phyloP scores from a whole-genome alignment of 2,329 filamentous ascomycete species.

The Cladorrhinum sp. region DNA sequence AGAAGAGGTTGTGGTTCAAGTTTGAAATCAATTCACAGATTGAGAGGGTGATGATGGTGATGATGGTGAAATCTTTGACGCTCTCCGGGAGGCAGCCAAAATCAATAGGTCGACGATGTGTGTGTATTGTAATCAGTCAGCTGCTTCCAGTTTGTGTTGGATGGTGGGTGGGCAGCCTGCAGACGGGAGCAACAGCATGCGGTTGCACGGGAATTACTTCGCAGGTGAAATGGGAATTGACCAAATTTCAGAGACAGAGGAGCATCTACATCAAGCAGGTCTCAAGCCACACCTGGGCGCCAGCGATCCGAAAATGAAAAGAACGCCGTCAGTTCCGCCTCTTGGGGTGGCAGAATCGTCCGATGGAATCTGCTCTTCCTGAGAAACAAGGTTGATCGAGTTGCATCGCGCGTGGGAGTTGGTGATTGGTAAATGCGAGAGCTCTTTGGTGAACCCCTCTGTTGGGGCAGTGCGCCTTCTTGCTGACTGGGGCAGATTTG shows the following conservation, averaged over 20 bases:
- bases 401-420: neutral
- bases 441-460: conserved; percentile 11
- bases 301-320: neutral
- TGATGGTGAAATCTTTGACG: neutral
- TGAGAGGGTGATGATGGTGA: neutral
- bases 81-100: conserved; percentile 4
- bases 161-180: conserved; percentile 3
- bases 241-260: neutral
- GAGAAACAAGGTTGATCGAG: neutral
- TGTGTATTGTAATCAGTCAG: neutral
- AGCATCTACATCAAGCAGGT: conserved; percentile 1
- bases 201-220: neutral
- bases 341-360: conserved; percentile 9
- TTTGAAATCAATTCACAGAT: neutral
- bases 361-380: neutral
- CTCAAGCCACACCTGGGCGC: conserved; percentile 5
- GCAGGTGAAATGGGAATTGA: neutral
- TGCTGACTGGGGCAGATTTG: neutral
- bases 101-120: neutral
- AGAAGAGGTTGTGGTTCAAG: neutral
- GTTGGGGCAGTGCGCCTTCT: conserved; percentile 12
- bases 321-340: conserved; percentile 18
- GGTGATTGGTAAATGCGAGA: conserved; percentile 15
- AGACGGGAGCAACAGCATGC: neutral
- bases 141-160: neutral